phyloP scores from a whole-genome alignment of 106 monocot species.

The Amphibolis antarctica region DNA sequence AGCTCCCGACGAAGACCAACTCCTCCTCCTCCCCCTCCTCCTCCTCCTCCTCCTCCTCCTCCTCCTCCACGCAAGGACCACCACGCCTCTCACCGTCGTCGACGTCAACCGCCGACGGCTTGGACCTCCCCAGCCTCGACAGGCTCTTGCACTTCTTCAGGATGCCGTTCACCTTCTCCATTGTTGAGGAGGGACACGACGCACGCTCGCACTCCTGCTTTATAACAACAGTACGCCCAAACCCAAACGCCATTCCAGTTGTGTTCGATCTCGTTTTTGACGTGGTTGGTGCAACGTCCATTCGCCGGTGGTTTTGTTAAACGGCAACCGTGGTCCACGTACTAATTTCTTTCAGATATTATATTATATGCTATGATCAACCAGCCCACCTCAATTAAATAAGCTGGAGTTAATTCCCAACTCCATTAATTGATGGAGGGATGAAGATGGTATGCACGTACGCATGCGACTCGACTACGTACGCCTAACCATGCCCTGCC shows the following conservation, averaged over 20 bases:
- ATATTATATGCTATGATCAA: no score
- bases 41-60: neutral
- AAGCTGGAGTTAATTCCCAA: no score
- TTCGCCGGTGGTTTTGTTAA: neutral
- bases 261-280: neutral
- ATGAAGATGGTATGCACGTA: no score
- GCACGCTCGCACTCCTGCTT: neutral
- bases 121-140: slow-evolving; percentile 40
- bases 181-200: neutral
- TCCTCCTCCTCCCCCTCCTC: slow-evolving; percentile 14
- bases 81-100: no score
- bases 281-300: slow-evolving; percentile 10
- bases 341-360: no score
- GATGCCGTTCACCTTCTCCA: slow-evolving; percentile 53
- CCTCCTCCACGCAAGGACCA: slow-evolving; percentile 1
- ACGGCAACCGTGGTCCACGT: neutral
- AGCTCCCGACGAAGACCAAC: slow-evolving; percentile 74
- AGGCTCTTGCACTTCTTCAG: slow-evolving; percentile 82
- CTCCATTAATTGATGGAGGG: neutral
- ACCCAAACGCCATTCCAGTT: neutral
- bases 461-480: no score
- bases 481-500: no score
- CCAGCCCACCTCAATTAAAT: neutral
- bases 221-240: no score
- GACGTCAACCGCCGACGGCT: no score